Evolutionary conservation across 169 alveolate species (phyloP), one percentile per base, ranked within the genome.

Genomic region (Eimeria brunetti): DNA sequence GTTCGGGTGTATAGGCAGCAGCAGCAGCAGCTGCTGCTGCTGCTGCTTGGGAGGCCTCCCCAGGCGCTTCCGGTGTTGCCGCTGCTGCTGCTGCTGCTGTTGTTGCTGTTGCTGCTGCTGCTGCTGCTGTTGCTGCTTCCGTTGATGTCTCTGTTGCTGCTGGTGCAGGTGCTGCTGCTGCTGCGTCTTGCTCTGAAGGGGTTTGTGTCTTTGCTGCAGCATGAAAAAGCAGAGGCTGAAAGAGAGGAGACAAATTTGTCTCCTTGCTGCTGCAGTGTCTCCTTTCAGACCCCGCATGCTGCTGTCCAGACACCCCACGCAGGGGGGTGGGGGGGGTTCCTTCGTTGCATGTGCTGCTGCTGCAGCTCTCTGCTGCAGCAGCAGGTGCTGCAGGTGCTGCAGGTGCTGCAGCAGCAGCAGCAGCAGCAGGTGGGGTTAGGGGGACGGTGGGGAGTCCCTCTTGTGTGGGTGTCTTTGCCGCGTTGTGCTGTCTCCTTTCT

Each of bases 181-280:
- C n/a, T n/a, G n/a, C n/a, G n/a, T n/a, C n/a, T n/a, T n/a, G n/a
- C n/a, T 78, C 89, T 81, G 71, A n/a, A 27, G 69, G 24, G 69
- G 67, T 62, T 14, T 30, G 41, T 8, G 24, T 71, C 27, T 33
- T 81, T 16, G 51, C 89, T 18, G 89, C 89, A 8, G 89, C 89
- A 49, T 81, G 89, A 46, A 46, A 30, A 24, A 36, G 27, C 5
- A 81, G 44, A 18, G 64, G 73, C 89, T 81, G 89, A 36, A 81
- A 81, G 71, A 49, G 69, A 33, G 16, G 73, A 36, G 38, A 22
- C 49, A 69, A 20, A n/a, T 69, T 41, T 30, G 46, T 27, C 49
- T 69, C 80, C 12, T 69, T 69, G 49, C 46, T 24, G 0, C 80
- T 69, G 80, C 80, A 69, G 20, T 36, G 80, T 69, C 16, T 69